Conservation (phyloP, 495 filamentous ascomycete genomes). For the Usnea hakonensis region DNA sequence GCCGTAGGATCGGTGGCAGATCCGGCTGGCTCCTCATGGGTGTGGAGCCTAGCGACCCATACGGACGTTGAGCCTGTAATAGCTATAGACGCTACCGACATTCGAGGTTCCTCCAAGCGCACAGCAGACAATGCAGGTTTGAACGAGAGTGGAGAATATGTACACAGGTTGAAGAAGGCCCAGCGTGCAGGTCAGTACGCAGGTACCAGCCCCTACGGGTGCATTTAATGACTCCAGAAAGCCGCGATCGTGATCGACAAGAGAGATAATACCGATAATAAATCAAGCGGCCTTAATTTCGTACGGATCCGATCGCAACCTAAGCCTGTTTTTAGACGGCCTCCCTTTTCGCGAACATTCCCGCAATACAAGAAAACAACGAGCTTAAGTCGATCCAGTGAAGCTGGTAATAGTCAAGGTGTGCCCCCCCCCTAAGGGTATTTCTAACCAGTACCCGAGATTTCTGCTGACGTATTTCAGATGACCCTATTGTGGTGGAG, state of each 20-base stretch:
- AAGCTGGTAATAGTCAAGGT: slow-evolving; percentile 6
- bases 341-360: background rate
- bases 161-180: slow-evolving; percentile 10
- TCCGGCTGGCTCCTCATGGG: background rate
- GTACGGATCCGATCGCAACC: slow-evolving; percentile 5
- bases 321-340: slow-evolving; percentile 7
- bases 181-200: slow-evolving; percentile 6
- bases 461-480: slow-evolving; percentile 7
- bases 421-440: background rate
- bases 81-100: background rate
- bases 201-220: background rate
- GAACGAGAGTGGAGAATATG: slow-evolving; percentile 12
- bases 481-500: slow-evolving; percentile 8
- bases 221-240: slow-evolving; percentile 8
- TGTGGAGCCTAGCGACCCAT: background rate
- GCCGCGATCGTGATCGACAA: slow-evolving; percentile 7
- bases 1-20: background rate
- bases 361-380: slow-evolving; percentile 1
- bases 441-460: slow-evolving; percentile 1
- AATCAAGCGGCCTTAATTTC: background rate
- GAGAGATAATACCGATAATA: slow-evolving; percentile 11
- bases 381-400: slow-evolving; percentile 6
- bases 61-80: background rate
- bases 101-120: too few relatives aligned
- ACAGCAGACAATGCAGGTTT: too few relatives aligned